A percentile compares a stretch with the other conserved stretches of the same genome.
Evolutionary conservation across 768 basidiomycete species (phyloP).

Genomic region (Pisolithus microcarpus): DNA sequence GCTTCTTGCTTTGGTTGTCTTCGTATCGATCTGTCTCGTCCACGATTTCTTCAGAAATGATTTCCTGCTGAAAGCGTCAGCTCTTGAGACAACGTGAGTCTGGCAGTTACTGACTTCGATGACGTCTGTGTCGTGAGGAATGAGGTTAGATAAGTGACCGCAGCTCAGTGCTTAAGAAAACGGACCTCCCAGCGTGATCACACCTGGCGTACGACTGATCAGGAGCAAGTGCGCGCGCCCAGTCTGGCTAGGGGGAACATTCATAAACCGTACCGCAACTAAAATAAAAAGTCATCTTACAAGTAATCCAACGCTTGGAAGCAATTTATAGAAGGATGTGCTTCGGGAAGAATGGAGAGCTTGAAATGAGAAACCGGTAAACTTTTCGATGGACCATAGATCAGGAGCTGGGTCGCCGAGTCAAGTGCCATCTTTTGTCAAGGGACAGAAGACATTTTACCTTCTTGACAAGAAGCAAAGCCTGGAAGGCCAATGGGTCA

Average conservation of each 20-base stretch:
- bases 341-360: slow-evolving; percentile 84
- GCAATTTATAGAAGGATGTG: slow-evolving; percentile 44
- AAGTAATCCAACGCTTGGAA: slow-evolving; percentile 70
- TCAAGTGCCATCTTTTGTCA: background rate
- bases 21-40: slow-evolving; percentile 91
- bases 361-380: slow-evolving; percentile 69
- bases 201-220: slow-evolving; percentile 81
- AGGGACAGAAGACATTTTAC: slow-evolving; percentile 27
- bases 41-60: slow-evolving; percentile 92
- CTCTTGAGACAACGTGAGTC: background rate
- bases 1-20: slow-evolving; percentile 75
- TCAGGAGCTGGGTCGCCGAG: slow-evolving; percentile 25
- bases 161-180: background rate
- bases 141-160: no score
- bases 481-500: no score
- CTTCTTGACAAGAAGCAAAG: slow-evolving; percentile 74
- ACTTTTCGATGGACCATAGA: slow-evolving; percentile 79
- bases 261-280: background rate
- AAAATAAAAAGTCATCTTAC: slow-evolving; percentile 31
- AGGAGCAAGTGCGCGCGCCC: slow-evolving; percentile 89
- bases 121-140: no score
- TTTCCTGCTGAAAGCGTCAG: slow-evolving; percentile 51
- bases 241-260: slow-evolving; percentile 57
- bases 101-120: slow-evolving; percentile 23
- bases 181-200: slow-evolving; percentile 80